A percentile compares a stretch with the other conserved stretches of the same genome.
phyloP scores from a whole-genome alignment of 2,329 filamentous ascomycete genomes.

The Diaporthe capsici region DNA sequence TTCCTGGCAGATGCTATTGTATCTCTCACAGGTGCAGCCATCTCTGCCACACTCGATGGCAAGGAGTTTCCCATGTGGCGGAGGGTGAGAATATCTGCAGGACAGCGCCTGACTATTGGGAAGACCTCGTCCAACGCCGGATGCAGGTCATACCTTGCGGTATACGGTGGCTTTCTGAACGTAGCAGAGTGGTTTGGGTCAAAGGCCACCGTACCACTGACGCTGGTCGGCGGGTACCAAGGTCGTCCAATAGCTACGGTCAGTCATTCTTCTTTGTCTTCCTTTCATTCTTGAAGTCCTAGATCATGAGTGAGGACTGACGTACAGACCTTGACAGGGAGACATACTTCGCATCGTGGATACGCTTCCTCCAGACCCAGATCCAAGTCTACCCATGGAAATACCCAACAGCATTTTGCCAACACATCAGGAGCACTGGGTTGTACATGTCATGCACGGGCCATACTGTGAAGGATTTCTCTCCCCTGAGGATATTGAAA shows the following conservation, averaged over 20 bases:
- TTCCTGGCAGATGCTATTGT: slow-evolving; percentile 69
- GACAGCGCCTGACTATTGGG: slow-evolving; percentile 67
- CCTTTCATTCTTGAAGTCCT: no score
- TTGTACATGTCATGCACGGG: slow-evolving; percentile 67
- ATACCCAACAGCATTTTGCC: slow-evolving; percentile 63
- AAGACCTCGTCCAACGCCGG: slow-evolving; percentile 62
- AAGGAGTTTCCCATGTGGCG: slow-evolving; percentile 67
- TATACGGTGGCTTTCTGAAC: slow-evolving; percentile 53
- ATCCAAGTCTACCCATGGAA: slow-evolving; percentile 51
- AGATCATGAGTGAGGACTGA: background rate
- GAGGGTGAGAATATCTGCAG: slow-evolving; percentile 58
- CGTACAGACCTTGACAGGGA: slow-evolving; percentile 47
- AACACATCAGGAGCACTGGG: slow-evolving; percentile 64
- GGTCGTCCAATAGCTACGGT: slow-evolving; percentile 64
- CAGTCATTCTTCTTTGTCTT: background rate
- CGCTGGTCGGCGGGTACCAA: slow-evolving; percentile 70
- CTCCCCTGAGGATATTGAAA: slow-evolving; percentile 64
- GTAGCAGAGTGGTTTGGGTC: slow-evolving; percentile 70
- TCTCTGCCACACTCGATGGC: slow-evolving; percentile 66
- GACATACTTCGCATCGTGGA: slow-evolving; percentile 64
- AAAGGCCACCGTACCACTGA: slow-evolving; percentile 68
- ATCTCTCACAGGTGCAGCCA: slow-evolving; percentile 69
- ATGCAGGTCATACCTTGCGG: slow-evolving; percentile 70
- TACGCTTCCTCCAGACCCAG: slow-evolving; percentile 33
- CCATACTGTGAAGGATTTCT: slow-evolving; percentile 70